Evolutionary conservation across 169 alveolate genomes (phyloP), one percentile per base, ranked within the genome.

Genomic region (Theileria orientalis): DNA sequence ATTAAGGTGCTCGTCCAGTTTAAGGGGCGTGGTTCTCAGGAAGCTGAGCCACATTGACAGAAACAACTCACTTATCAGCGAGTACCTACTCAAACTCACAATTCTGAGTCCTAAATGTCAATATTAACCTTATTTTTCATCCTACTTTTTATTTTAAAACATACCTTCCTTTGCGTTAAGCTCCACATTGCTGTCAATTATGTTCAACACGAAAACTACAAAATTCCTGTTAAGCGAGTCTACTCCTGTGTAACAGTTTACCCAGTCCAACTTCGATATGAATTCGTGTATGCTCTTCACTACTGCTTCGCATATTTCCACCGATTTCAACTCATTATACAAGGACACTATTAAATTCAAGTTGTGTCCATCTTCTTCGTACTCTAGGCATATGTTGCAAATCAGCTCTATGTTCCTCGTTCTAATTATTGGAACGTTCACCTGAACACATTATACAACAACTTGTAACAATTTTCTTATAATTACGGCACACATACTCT

Each of bases 301-400:
- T 21, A 71, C 57, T 3, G 87, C 68, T 27, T 74, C 76, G 9
- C 67, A 57, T 64, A 23, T 51, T 68, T 49, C 68, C 49, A 40
- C 42, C 23, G 69, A 32, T 21, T 14, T 67, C 63, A 30, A n/a
- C 40, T 33, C 67, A 29, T 1, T 37, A 64, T 21, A 62, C 25
- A 35, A 19, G 9, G 11, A 62, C n/a, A 23, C 57, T 23, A 27
- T 73, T 60, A 3, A 1, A 8, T 62, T 35, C 40, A 79, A 41
- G 9, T 73, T 73, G 8, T 7, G 11, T 6, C 83, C 71, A 21
- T 61, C 41, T 47, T 70, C 74, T 9, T 79, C 87, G 56, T 47
- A 79, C 29, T 79, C 87, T 19, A 79, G 61, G 42, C 84, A 70
- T 52, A 79, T 44, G 46, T 79, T 79, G 67, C 87, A 79, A 9